Evolutionary conservation across 2,329 filamentous ascomycete genomes (phyloP).

Genomic region (Pseudocercospora pini-densiflorae): DNA sequence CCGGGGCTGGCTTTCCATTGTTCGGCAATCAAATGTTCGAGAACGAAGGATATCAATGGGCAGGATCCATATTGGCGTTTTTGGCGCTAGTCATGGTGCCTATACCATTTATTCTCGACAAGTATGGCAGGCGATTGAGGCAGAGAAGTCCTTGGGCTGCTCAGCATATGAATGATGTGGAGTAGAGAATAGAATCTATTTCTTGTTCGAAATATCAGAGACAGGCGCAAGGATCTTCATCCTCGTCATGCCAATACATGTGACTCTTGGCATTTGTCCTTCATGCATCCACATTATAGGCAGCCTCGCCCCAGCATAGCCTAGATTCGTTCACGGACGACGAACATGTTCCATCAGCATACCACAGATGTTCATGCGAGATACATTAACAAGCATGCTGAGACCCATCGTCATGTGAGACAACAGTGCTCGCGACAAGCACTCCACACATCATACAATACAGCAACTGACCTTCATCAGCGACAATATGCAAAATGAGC

Average conservation of each 20-base stretch:
- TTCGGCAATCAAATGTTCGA: no score
- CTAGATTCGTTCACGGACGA: not conserved
- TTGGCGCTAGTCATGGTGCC: no score
- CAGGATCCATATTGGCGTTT: no score
- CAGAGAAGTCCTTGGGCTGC: not conserved
- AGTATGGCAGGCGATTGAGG: not conserved
- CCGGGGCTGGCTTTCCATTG: no score
- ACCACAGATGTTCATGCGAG: not conserved
- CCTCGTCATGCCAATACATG: not conserved
- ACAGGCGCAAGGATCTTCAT: not conserved
- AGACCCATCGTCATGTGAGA: conserved; percentile 1
- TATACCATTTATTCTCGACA: no score
- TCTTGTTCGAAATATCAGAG: not conserved
- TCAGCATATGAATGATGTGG: not conserved
- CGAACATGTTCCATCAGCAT: not conserved
- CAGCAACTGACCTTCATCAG: not conserved
- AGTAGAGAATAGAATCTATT: conserved; percentile 8
- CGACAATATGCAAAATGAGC: conserved; percentile 2
- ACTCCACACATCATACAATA: not conserved
- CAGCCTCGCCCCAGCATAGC: not conserved
- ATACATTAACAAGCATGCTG: not conserved
- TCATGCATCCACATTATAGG: not conserved
- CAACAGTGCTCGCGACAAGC: not conserved
- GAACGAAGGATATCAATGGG: no score
- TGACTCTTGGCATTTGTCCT: not conserved